Evolutionary conservation across 805 yeast genomes (phyloP), one percentile per base, ranked within the genome.

Genomic region (Saturnispora ahearnii): DNA sequence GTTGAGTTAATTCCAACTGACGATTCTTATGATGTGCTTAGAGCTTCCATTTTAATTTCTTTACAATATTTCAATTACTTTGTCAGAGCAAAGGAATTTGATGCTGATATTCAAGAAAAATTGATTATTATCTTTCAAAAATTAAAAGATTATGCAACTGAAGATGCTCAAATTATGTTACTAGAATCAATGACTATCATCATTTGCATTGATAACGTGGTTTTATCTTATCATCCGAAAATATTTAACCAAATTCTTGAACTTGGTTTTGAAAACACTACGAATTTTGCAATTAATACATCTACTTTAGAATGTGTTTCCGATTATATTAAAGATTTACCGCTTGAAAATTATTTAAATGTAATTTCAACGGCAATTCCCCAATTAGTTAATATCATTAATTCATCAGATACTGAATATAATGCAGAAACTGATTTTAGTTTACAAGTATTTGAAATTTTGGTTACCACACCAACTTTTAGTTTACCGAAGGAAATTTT

Each of bases 161-260:
- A 87, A 43, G 98, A 90, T 58, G 77, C 96, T 0, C 79, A 85
- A 33, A 77, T 89, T 1, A 72, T 84, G 44, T 64, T 90, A 40
- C 73, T 86, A 11, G 96, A 89, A 61, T 76, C 84, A 0, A 64
- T 86, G n/a, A 72, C 81, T 1, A 71, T 74, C 3, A 76, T 81
- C 1, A 74, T 85, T 37, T 70, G 72, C 44, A 70, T 83, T 8
- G 70, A 74, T 52, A 70, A 69, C 46, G 58, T 56, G 8, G 53
- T 59, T 2, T 50, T 65, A 34, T 65, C 71, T 3, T 56, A 60
- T 6, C 60, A 68, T 33, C 61, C 66, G 5, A 55, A 62, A 2
- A 70, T 75, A 7, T 68, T 86, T 5, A 73, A 73, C 34, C 62
- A 88, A 48, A 70, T 89, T 5, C 73, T 87, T 53, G 66, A 73